These are phyloP conservation scores for Candida morakotiae DNA, from an alignment of 805 yeast species.

Conservation along the genomic window DNA sequence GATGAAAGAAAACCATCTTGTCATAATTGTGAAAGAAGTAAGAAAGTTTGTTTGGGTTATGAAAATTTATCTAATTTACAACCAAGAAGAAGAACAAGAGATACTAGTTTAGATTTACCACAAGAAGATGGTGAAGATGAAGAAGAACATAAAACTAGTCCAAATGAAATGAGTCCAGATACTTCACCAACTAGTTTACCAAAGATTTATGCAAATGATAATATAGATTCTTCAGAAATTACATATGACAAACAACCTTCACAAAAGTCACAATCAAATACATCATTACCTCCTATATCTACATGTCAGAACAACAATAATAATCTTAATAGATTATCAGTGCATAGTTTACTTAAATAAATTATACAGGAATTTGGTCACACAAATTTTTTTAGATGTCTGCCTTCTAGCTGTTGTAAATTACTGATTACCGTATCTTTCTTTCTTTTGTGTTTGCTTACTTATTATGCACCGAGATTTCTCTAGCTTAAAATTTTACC, in stretches of 20 bases:
- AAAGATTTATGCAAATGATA: not conserved
- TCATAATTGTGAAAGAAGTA: conserved; percentile 60
- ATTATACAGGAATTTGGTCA: too few species aligned
- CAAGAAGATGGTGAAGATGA: not conserved
- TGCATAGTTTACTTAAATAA: too few species aligned
- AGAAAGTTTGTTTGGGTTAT: conserved; percentile 67
- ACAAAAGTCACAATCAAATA: too few species aligned
- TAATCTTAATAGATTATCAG: too few species aligned
- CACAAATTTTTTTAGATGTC: too few species aligned
- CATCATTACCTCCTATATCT: not conserved
- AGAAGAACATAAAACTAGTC: not conserved
- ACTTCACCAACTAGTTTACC: not conserved
- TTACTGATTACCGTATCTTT: too few species aligned
- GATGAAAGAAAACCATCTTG: conserved; percentile 73
- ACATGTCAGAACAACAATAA: not conserved
- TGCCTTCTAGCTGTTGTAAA: too few species aligned
- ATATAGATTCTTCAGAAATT: too few species aligned
- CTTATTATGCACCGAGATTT: too few species aligned
- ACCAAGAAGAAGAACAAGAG: conserved; percentile 8
- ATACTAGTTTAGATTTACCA: conserved; percentile 10
- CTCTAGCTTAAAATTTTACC: too few species aligned
- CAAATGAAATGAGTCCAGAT: not conserved
- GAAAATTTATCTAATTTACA: conserved; percentile 26
- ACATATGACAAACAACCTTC: not conserved
- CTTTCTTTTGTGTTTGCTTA: too few species aligned